Evolutionary conservation across 352 stramenopile genomes (phyloP).

Genomic region (Blastocystis sp.): DNA sequence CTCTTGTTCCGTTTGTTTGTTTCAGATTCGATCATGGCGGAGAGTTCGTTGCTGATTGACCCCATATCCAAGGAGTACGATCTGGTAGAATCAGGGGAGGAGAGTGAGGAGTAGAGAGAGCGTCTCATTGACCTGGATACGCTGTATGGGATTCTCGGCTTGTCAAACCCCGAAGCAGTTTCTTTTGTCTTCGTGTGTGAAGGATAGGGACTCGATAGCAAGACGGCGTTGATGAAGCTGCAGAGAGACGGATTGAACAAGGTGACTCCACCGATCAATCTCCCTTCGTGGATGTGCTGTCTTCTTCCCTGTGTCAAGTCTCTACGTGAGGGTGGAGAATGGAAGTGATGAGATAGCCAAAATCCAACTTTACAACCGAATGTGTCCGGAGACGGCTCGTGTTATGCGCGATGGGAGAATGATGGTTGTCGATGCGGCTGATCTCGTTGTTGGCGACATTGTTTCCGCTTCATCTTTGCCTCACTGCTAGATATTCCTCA

Average conservation of each 20-base stretch:
- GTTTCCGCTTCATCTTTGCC: not conserved
- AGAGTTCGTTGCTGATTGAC: conserved; percentile 28
- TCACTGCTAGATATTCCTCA: conserved; percentile 57
- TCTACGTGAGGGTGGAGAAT: not conserved
- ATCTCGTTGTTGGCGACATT: conserved; percentile 66
- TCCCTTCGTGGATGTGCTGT: conserved; percentile 66
- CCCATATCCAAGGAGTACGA: conserved; percentile 66
- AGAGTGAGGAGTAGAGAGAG: conserved; percentile 32
- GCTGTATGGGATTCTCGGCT: conserved; percentile 56
- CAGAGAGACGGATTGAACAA: conserved; percentile 59
- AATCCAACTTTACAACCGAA: conserved; percentile 48
- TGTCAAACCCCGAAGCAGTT: conserved; percentile 21
- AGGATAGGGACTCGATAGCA: conserved; percentile 41
- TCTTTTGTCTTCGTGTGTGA: not conserved
- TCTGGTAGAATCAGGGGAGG: not conserved
- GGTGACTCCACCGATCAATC: conserved; percentile 51
- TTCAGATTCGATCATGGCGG: not conserved
- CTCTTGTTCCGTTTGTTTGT: too few species aligned
- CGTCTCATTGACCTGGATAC: conserved; percentile 40
- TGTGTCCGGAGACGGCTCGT: conserved; percentile 27
- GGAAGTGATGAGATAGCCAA: not conserved
- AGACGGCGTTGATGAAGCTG: conserved; percentile 36
- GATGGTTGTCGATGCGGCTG: conserved; percentile 42
- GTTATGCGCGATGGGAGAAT: conserved; percentile 37
- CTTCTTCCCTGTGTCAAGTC: conserved; percentile 47